Evolutionary conservation across 2,329 filamentous ascomycete genomes (phyloP).

Genomic region (Tympanopsis confertula): DNA sequence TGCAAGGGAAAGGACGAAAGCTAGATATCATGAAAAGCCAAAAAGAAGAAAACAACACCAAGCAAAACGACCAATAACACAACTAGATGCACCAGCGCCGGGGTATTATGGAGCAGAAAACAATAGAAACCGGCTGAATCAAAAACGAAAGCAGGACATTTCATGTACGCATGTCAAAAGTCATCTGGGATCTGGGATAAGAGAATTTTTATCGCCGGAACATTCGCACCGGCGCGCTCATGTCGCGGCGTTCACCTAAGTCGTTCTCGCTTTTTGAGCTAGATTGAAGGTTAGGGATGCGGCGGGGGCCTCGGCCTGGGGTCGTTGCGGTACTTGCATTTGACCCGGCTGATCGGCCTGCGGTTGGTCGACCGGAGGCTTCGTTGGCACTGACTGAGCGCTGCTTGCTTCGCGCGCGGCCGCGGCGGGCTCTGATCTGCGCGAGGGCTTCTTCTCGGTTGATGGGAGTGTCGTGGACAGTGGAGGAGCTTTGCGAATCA

Average conservation of each 20-base stretch:
- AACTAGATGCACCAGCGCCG: background rate
- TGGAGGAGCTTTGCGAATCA: conserved; percentile 7
- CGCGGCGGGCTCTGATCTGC: conserved; percentile 32
- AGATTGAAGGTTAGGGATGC: background rate
- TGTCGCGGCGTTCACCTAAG: conserved; percentile 16
- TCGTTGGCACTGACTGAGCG: conserved; percentile 19
- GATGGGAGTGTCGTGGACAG: conserved; percentile 26
- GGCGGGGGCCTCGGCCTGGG: background rate
- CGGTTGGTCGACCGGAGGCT: conserved; percentile 8
- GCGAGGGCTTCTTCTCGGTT: conserved; percentile 32
- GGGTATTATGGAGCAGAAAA: background rate
- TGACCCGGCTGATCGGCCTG: too few species aligned
- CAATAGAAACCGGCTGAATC: background rate
- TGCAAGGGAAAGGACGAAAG: background rate
- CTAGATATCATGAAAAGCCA: background rate
- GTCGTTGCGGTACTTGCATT: too few species aligned
- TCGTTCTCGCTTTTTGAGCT: conserved; percentile 12
- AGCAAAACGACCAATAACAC: background rate
- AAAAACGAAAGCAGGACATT: background rate
- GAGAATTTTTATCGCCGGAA: conserved; percentile 11
- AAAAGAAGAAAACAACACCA: background rate
- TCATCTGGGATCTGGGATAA: background rate
- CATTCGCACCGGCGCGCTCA: conserved; percentile 22
- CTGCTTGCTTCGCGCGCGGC: conserved; percentile 24
- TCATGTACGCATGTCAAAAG: background rate